Evolutionary conservation across 805 yeast species (phyloP).

Genomic region (Kregervanrija delftensis): DNA sequence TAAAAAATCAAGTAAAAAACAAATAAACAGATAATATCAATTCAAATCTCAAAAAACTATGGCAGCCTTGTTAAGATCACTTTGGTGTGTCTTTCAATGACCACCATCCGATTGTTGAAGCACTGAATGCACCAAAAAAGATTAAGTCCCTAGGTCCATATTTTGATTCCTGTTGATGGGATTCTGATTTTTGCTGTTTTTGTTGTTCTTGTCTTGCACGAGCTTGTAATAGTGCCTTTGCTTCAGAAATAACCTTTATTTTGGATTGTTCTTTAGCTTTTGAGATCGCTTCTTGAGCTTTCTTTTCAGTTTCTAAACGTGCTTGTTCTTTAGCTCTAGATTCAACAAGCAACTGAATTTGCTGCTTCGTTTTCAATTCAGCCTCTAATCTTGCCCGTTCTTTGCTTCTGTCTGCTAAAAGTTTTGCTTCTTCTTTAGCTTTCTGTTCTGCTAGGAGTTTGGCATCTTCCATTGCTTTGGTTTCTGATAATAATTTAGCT

Average conservation of each 20-base stretch:
- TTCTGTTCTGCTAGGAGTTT: background rate
- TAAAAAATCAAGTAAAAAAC: background rate
- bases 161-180: slow-evolving; percentile 1
- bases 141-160: slow-evolving; percentile 12
- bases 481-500: background rate
- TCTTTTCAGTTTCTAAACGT: too few relatives aligned
- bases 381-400: too few relatives aligned
- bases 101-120: slow-evolving; percentile 29
- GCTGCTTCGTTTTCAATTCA: too few relatives aligned
- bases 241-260: slow-evolving; percentile 6
- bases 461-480: too few relatives aligned
- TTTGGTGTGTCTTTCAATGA: slow-evolving; percentile 12
- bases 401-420: too few relatives aligned
- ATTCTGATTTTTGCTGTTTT: slow-evolving; percentile 1
- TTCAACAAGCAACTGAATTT: too few relatives aligned
- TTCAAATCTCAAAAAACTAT: slow-evolving; percentile 6
- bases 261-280: slow-evolving; percentile 5
- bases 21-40: background rate
- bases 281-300: too few relatives aligned
- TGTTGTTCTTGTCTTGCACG: slow-evolving; percentile 4
- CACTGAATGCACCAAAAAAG: slow-evolving; percentile 22
- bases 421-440: background rate
- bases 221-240: slow-evolving; percentile 7
- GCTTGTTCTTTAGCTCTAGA: too few relatives aligned
- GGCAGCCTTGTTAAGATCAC: too few relatives aligned